Percentiles rank a stretch among this genome's conserved stretches.
These are phyloP conservation scores for Vigna reflexopilosa DNA, from an alignment of 306 rosid genomes.

Conservation along the genomic window DNA sequence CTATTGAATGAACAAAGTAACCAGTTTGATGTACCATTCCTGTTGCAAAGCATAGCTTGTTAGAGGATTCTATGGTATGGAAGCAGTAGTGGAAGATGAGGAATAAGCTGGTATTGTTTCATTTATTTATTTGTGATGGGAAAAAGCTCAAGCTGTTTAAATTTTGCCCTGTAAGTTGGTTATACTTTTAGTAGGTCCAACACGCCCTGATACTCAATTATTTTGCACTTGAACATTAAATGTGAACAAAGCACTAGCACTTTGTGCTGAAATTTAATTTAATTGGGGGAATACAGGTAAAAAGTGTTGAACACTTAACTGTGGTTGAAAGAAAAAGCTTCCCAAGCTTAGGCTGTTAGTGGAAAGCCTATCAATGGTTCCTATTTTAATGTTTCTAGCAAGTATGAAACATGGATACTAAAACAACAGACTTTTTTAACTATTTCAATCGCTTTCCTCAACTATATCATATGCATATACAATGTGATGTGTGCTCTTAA, in stretches of 20 bases:
- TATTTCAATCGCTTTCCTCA: slow-evolving; percentile 17
- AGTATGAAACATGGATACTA: slow-evolving; percentile 25
- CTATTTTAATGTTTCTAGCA: slow-evolving; percentile 27
- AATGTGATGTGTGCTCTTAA: slow-evolving; percentile 33
- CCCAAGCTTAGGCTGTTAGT: slow-evolving; percentile 22
- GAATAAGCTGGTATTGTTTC: background rate
- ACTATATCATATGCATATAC: slow-evolving; percentile 13
- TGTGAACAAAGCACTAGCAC: slow-evolving; percentile 15
- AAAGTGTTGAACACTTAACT: background rate
- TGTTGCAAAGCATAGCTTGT: too few relatives aligned
- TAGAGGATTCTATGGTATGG: slow-evolving; percentile 19
- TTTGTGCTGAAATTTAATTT: slow-evolving; percentile 22
- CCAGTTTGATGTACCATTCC: background rate
- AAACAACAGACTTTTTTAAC: slow-evolving; percentile 3
- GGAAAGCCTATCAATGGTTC: slow-evolving; percentile 22
- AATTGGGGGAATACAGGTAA: background rate
- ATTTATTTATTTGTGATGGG: slow-evolving; percentile 26
- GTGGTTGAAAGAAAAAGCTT: background rate
- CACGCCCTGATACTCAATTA: background rate
- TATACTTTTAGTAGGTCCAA: slow-evolving; percentile 11
- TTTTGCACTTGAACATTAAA: slow-evolving; percentile 21
- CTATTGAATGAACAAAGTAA: background rate
- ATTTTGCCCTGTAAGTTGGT: slow-evolving; percentile 22
- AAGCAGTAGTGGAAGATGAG: slow-evolving; percentile 20
- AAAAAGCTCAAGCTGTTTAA: slow-evolving; percentile 28